phyloP scores from a whole-genome alignment of 768 basidiomycete genomes.

The Serendipita sp. region DNA sequence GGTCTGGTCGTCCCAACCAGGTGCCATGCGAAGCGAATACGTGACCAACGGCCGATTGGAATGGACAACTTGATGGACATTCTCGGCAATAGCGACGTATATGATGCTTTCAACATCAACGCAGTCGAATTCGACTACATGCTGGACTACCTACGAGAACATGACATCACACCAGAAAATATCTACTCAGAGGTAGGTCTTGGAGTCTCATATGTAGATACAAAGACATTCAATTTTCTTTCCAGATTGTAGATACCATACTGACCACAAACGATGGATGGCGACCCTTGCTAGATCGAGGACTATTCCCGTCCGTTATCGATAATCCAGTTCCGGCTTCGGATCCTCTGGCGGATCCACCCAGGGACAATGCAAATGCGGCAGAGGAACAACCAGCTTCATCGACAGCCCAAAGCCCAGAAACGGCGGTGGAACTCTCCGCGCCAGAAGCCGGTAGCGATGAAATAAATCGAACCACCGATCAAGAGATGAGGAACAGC shows the following conservation, averaged over 20 bases:
- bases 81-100: slow-evolving; percentile 37
- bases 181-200: slow-evolving; percentile 58
- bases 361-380: neutral
- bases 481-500: neutral
- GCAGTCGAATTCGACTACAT: slow-evolving; percentile 69
- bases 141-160: slow-evolving; percentile 59
- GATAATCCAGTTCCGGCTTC: neutral
- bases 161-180: slow-evolving; percentile 45
- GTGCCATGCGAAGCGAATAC: slow-evolving; percentile 44
- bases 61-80: slow-evolving; percentile 56
- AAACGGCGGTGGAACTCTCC: neutral
- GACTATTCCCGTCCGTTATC: neutral
- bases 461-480: neutral
- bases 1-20: slow-evolving; percentile 63
- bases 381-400: neutral
- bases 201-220: neutral
- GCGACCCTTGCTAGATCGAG: neutral
- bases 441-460: neutral
- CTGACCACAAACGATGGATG: neutral
- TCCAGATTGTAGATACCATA: neutral
- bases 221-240: neutral
- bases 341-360: neutral
- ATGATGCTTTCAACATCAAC: slow-evolving; percentile 68
- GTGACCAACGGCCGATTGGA: slow-evolving; percentile 51
- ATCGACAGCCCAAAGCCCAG: neutral